Base-by-base conservation (phyloP, 768 basidiomycete species). In the Suillus fuscotomentosus region DNA sequence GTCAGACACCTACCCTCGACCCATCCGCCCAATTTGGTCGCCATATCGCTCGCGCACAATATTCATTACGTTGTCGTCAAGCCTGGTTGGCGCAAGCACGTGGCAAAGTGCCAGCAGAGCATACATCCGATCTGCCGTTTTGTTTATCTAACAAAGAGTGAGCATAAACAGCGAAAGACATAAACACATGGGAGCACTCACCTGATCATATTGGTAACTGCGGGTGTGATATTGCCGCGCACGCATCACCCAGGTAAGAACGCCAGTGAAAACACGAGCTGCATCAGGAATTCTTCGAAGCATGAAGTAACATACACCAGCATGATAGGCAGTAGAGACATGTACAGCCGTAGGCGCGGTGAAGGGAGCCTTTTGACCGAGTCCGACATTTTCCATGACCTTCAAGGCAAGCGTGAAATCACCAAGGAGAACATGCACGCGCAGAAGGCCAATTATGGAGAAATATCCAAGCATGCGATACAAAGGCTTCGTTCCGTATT, bases 61-160 rank as follows among this genome's bases (percentile, higher is more conserved):
- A 75, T 94, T 90, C 77, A 94, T 89, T 72, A 97, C 95, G 73
- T 94, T 95, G 74, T 97, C 96, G 71, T 99, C 97, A 66, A 97
- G 80, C 63, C 95, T 85, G 63, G 90, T 95, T 2, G 97, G 96
- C 3, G 95, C 95, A 10, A 99, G 84, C 1, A 93, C 91, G 69
- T 94, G 91, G 80, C 95, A 97, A 65, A 99, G 88, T 8, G 95
- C 94, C 67, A 98, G 92, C 39, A 99, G 78, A 6, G 95, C 95
- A 71, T 98, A 97, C 96, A 99, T 99, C 54, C 97, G 83, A 73
- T 99, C 97, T 3, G 94, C 96, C 20, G 92, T 96, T 83, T 98
- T 98, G 80, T 90, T 95, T 78, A 99, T 97, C 92, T 94, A 70
- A 43, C n/a, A 54, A 20, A 62, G n/a, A 43, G 20, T n/a, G 20